Evolutionary conservation across 345 rosid species (phyloP).

Genomic region (Gossypium longicalyx): DNA sequence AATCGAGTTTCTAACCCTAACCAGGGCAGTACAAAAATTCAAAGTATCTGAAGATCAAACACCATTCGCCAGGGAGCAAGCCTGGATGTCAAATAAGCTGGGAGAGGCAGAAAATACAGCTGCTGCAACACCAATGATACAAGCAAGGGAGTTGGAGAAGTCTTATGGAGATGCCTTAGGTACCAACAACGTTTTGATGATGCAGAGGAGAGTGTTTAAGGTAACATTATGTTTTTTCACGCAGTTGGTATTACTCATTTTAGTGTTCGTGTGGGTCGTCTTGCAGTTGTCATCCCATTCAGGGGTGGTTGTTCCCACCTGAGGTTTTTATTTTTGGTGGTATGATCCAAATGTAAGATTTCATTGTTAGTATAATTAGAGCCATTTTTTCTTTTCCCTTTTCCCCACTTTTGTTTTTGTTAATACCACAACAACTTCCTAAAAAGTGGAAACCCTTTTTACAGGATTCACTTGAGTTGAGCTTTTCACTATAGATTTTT

Average conservation of each 20-base stretch:
- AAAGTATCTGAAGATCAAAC: conserved; percentile 39
- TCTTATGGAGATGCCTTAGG: conserved; percentile 17
- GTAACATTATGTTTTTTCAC: conserved; percentile 42
- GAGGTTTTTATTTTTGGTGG: conserved; percentile 13
- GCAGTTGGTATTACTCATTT: conserved; percentile 52
- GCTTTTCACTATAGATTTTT: not conserved
- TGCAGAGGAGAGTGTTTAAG: conserved; percentile 46
- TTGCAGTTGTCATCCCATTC: conserved; percentile 27
- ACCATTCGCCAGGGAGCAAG: conserved; percentile 10
- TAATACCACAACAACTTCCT: not conserved
- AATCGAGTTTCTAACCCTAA: conserved; percentile 52
- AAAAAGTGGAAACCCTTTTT: not conserved
- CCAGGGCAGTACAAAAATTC: conserved; percentile 35
- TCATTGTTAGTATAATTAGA: conserved; percentile 4
- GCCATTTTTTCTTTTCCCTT: not conserved
- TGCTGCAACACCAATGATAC: no score
- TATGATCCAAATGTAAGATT: conserved; percentile 20
- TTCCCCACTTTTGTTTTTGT: not conserved
- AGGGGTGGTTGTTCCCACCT: conserved; percentile 18
- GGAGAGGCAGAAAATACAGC: no score
- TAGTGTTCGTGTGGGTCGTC: conserved; percentile 39
- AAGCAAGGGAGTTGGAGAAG: no score
- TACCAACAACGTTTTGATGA: conserved; percentile 43
- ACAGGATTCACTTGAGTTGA: not conserved
- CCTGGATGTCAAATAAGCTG: no score